Base-by-base conservation (phyloP, 768 basidiomycete species). In the Sutorius australiensis region DNA sequence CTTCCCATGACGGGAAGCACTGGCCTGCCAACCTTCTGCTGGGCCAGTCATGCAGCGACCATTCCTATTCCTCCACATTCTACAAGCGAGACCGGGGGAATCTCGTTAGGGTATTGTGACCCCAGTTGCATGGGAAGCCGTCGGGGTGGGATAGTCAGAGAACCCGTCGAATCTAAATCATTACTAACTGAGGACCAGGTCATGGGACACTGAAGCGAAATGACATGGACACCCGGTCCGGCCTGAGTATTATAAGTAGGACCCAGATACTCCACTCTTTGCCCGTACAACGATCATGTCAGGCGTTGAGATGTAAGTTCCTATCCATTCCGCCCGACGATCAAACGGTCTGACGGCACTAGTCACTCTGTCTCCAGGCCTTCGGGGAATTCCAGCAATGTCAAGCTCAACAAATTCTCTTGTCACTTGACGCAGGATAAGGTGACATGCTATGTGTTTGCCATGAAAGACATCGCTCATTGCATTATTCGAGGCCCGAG, bases 391-490 rank as follows among this genome's bases (percentile, higher is more conserved):
- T 66, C 62, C 17, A 58, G 54, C 56, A 72, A 73, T 69, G 75
- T 55, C 28, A 76, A 80, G 58, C 74, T 92, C 61, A 92, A 92
- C 74, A 91, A 81, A 68, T 77, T 84, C 57, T 92, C 90, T 43
- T 72, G 77, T 53, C 80, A 82, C 56, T 60, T 92, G 45, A 92
- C 90, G 1, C 86, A 92, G 70, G 77, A 84, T 65, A 92, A 92
- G 77, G 88, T 84, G 30, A 67, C n/a, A 19, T 54, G n/a, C 4
- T 17, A 46, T 21, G n/a, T 31, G 17, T 34, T 46, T 28, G 41
- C 13, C 10, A 19, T 14, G 32, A 46, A 16, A 36, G 4, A 14
- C 30, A 16, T 51, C 16, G 21, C 50, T 57, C 12, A 55, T 43
- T 48, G 40, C 28, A 34, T 13, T 19, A 46, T 44, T 6, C 43